Conservation (phyloP, 2,329 filamentous ascomycete genomes). For the Periconia macrospinosa region DNA sequence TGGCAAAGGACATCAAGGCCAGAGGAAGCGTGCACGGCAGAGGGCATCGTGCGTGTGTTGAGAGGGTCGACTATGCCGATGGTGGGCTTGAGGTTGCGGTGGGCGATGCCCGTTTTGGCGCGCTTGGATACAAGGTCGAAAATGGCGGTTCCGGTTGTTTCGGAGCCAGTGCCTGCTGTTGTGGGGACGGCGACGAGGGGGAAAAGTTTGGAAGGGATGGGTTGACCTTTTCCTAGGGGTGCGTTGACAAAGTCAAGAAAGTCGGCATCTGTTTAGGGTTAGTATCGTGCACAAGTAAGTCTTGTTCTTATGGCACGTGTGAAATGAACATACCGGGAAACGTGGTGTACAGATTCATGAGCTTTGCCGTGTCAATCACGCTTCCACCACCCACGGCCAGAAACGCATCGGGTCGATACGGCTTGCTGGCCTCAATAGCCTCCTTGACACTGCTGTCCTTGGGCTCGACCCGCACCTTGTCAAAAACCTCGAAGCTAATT, state of each 20-base stretch:
- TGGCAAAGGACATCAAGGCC: slow-evolving; percentile 96
- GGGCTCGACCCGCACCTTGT: slow-evolving; percentile 81
- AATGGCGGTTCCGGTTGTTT: slow-evolving; percentile 97
- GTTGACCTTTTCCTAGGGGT: slow-evolving; percentile 80
- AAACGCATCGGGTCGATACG: slow-evolving; percentile 82
- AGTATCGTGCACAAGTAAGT: neutral
- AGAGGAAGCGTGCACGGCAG: slow-evolving; percentile 87
- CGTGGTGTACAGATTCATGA: slow-evolving; percentile 95
- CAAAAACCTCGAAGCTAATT: slow-evolving; percentile 78
- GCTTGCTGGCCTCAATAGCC: slow-evolving; percentile 83
- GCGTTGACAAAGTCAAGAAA: slow-evolving; percentile 99
- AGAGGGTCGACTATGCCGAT: slow-evolving; percentile 84
- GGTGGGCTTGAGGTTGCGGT: slow-evolving; percentile 92
- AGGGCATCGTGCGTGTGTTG: slow-evolving; percentile 95
- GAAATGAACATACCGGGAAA: slow-evolving; percentile 60
- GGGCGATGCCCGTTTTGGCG: slow-evolving; percentile 94
- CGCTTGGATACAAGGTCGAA: slow-evolving; percentile 90
- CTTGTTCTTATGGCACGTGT: neutral
- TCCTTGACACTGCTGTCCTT: slow-evolving; percentile 92
- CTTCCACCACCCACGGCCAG: slow-evolving; percentile 90
- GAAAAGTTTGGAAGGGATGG: slow-evolving; percentile 70
- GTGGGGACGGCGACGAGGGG: slow-evolving; percentile 84
- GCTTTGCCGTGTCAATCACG: slow-evolving; percentile 96
- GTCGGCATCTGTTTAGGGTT: slow-evolving; percentile 65
- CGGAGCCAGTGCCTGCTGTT: slow-evolving; percentile 83